phyloP scores from a whole-genome alignment of 1,284 basidiomycete species.

The Marasmius tenuissimus region DNA sequence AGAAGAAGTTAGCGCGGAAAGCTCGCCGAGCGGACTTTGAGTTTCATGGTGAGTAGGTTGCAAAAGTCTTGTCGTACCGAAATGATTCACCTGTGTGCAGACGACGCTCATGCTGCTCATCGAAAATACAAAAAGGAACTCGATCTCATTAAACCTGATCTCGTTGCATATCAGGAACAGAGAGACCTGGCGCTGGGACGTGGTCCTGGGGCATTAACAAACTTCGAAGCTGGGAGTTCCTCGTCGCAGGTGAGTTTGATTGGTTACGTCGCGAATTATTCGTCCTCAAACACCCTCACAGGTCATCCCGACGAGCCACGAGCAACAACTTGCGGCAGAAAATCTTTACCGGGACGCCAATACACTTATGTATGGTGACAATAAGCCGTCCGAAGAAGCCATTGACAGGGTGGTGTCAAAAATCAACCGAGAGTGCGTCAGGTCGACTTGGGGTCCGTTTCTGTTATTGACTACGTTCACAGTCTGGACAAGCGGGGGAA shows the following conservation, averaged over 20 bases:
- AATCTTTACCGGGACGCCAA: constrained; percentile 89
- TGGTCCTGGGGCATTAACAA: constrained; percentile 58
- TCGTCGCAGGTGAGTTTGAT: constrained; percentile 36
- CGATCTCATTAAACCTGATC: constrained; percentile 83
- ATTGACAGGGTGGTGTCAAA: constrained; percentile 91
- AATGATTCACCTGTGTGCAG: constrained; percentile 38
- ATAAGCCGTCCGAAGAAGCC: constrained; percentile 91
- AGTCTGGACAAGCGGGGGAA: constrained; percentile 88
- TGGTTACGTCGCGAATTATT: neutral
- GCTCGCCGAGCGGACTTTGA: constrained; percentile 77
- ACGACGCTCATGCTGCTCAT: constrained; percentile 87
- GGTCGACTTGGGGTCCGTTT: neutral
- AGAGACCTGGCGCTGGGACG: constrained; percentile 83
- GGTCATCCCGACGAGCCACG: constrained; percentile 54
- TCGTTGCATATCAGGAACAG: constrained; percentile 82
- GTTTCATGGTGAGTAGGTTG: constrained; percentile 61
- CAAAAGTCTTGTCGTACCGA: constrained; percentile 15
- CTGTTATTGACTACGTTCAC: constrained; percentile 12
- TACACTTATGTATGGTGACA: constrained; percentile 89
- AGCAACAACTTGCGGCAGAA: constrained; percentile 72
- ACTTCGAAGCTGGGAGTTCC: constrained; percentile 48
- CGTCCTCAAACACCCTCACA: constrained; percentile 22
- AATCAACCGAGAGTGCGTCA: constrained; percentile 83
- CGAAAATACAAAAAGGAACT: constrained; percentile 91
- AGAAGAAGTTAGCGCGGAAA: constrained; percentile 81